A percentile compares a stretch with the other conserved stretches of the same genome.
phyloP scores from a whole-genome alignment of 495 filamentous ascomycete species.

The Tuber aestivum region DNA sequence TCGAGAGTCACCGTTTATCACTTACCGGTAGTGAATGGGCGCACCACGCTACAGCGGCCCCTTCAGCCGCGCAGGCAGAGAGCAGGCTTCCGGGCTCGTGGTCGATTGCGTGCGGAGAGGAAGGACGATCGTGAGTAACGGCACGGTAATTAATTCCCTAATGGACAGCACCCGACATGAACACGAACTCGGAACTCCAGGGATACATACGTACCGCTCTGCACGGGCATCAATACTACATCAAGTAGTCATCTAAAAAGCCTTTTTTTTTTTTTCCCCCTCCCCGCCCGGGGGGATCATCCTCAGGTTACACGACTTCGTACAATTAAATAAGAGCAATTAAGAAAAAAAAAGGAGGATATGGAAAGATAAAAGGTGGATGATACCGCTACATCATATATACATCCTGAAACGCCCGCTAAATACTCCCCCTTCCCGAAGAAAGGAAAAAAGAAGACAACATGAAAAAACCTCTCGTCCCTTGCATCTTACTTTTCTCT shows the following conservation, averaged over 20 bases:
- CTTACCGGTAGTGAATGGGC: background rate
- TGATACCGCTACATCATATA: background rate
- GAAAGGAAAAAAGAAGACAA: background rate
- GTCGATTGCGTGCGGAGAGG: background rate
- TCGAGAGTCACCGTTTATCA: background rate
- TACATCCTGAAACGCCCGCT: conserved; percentile 4
- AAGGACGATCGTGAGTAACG: background rate
- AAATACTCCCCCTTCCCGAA: background rate
- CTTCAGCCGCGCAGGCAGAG: background rate
- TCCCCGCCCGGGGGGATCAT: background rate
- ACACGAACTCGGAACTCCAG: background rate
- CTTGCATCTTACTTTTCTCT: background rate
- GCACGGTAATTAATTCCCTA: background rate
- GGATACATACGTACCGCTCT: background rate
- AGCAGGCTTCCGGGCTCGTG: background rate
- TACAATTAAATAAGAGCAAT: background rate
- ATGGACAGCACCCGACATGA: background rate
- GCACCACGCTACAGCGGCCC: background rate
- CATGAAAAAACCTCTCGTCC: background rate
- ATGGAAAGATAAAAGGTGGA: background rate
- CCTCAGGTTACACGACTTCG: background rate
- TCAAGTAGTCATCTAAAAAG: background rate
- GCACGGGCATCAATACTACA: background rate
- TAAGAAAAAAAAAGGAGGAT: background rate
- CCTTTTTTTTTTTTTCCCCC: background rate